Percentiles rank a stretch among this genome's conserved stretches.
Conservation (phyloP, 306 rosid genomes). For the Elaeagnus macrophylla region DNA sequence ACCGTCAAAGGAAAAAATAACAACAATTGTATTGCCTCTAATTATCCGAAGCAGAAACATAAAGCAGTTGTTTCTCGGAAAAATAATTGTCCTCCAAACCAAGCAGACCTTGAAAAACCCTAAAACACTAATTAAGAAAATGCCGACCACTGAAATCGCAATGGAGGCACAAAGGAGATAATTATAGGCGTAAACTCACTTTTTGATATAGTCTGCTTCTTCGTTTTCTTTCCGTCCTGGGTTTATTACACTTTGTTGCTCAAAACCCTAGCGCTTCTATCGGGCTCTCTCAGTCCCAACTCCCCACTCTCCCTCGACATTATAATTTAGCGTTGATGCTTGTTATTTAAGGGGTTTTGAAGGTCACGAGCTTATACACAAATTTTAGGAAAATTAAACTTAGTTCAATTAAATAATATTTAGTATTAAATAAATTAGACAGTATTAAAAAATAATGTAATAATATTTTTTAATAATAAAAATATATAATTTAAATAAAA, state of each 20-base stretch:
- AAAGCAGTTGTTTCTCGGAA: not conserved
- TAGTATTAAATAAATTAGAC: too few relatives aligned
- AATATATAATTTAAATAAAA: too few relatives aligned
- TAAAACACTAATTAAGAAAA: not conserved
- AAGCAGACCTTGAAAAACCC: not conserved
- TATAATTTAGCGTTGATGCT: too few relatives aligned
- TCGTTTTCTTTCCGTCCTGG: not conserved
- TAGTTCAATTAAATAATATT: too few relatives aligned
- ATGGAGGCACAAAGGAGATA: not conserved
- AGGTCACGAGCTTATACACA: too few relatives aligned
- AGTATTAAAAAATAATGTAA: too few relatives aligned
- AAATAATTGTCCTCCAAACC: not conserved
- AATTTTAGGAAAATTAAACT: too few relatives aligned
- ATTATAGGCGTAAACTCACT: slow-evolving; percentile 16
- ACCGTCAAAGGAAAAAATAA: not conserved
- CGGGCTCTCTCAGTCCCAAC: not conserved
- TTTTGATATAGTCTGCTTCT: not conserved
- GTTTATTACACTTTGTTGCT: not conserved
- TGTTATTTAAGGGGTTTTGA: too few relatives aligned
- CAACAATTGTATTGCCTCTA: not conserved
- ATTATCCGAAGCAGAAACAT: not conserved
- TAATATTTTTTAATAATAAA: too few relatives aligned
- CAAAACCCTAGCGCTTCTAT: slow-evolving; percentile 14
- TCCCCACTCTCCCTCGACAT: too few relatives aligned
- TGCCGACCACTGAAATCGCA: not conserved